These are phyloP conservation scores for Penicillium psychrosexuale DNA, from an alignment of 2,329 filamentous ascomycete species.

Conservation along the genomic window DNA sequence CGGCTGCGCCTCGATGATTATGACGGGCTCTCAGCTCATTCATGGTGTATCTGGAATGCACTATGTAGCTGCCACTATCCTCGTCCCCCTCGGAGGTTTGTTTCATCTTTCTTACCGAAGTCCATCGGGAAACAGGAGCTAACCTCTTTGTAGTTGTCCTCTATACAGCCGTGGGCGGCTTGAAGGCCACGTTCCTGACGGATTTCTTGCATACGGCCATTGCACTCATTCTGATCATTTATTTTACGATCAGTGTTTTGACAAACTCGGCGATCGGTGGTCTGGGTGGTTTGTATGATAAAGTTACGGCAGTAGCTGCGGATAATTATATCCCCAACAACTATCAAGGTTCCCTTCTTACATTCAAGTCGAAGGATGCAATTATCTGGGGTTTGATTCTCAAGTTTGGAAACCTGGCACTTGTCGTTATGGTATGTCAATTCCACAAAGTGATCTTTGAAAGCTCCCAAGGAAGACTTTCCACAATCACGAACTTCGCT, in stretches of 20 bases:
- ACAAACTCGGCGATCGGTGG: constrained; percentile 45
- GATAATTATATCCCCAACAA: constrained; percentile 47
- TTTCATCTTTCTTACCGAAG: background rate
- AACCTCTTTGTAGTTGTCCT: constrained; percentile 38
- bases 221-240: constrained; percentile 49
- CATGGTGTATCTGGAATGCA: constrained; percentile 50
- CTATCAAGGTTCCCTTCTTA: constrained; percentile 48
- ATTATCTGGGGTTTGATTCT: constrained; percentile 48
- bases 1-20: constrained; percentile 47
- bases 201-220: constrained; percentile 51
- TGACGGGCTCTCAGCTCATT: constrained; percentile 46
- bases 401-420: constrained; percentile 50
- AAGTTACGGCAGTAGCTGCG: constrained; percentile 43
- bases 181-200: constrained; percentile 51
- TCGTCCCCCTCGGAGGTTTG: constrained; percentile 48
- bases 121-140: background rate
- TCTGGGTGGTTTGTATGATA: constrained; percentile 46
- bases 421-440: constrained; percentile 48
- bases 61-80: constrained; percentile 46
- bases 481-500: too few relatives aligned
- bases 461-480: background rate
- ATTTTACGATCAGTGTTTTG: constrained; percentile 48
- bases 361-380: constrained; percentile 48
- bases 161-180: constrained; percentile 49
- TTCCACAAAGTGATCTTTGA: background rate